Evolutionary conservation across 768 basidiomycete genomes (phyloP).

Genomic region (Hygrocybe coccinea): DNA sequence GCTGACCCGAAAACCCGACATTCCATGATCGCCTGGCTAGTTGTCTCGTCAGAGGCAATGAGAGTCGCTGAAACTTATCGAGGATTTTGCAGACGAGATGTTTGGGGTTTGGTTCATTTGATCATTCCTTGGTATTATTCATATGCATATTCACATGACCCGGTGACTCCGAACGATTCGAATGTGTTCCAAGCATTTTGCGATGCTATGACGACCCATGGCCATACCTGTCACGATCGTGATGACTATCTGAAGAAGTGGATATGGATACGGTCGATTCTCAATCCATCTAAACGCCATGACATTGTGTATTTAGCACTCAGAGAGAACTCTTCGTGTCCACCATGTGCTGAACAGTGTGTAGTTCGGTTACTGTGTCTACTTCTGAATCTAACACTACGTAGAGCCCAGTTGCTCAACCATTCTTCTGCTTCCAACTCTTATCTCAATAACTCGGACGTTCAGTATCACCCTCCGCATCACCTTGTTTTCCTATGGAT

Average conservation of each 20-base stretch:
- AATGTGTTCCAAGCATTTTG: too few species aligned
- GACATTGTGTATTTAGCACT: not conserved
- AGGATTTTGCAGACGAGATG: not conserved
- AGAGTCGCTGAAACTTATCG: not conserved
- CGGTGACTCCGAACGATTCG: too few species aligned
- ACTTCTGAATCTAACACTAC: not conserved
- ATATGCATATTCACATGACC: too few species aligned
- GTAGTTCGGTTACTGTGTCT: too few species aligned
- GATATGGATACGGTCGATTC: not conserved
- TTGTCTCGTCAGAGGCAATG: not conserved
- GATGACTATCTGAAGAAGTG: not conserved
- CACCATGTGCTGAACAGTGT: not conserved
- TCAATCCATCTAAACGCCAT: not conserved
- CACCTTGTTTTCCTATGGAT: not conserved
- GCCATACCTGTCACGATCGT: not conserved
- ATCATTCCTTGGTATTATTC: not conserved
- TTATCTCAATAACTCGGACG: too few species aligned
- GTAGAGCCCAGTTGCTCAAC: not conserved
- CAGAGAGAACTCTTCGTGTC: not conserved
- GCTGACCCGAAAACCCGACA: not conserved
- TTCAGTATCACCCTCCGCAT: not conserved
- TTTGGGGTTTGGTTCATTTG: not conserved
- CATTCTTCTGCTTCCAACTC: too few species aligned
- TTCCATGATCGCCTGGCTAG: not conserved
- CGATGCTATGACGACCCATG: not conserved